Evolutionary conservation across 1,284 basidiomycete species (phyloP).

Genomic region (Cerrena zonata): DNA sequence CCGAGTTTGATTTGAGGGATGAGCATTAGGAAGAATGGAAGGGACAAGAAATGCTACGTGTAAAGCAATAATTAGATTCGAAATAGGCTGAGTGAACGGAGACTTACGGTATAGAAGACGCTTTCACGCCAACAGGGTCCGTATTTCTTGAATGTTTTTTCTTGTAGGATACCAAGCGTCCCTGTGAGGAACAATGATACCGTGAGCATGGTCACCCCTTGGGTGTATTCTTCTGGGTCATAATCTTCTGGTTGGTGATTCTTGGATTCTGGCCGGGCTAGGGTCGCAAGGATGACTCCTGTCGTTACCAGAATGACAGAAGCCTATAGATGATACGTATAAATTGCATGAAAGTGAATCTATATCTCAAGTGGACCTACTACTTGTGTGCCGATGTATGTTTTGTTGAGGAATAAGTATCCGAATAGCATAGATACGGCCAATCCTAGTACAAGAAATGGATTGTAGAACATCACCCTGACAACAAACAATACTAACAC

Average conservation of each 20-base stretch:
- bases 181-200: slow-evolving; percentile 71
- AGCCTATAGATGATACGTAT: slow-evolving; percentile 30
- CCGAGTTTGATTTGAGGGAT: slow-evolving; percentile 52
- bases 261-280: slow-evolving; percentile 49
- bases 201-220: slow-evolving; percentile 70
- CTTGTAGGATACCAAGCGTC: slow-evolving; percentile 75
- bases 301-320: slow-evolving; percentile 68
- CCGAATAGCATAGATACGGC: slow-evolving; percentile 68
- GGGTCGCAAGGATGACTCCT: slow-evolving; percentile 73
- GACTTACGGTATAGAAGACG: slow-evolving; percentile 73
- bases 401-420: slow-evolving; percentile 47
- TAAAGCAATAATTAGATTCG: neutral
- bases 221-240: slow-evolving; percentile 48
- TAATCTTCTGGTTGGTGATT: slow-evolving; percentile 24
- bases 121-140: slow-evolving; percentile 81
- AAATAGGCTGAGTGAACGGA: neutral
- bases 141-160: slow-evolving; percentile 68
- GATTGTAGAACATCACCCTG: no score
- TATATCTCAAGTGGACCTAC: slow-evolving; percentile 33
- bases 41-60: slow-evolving; percentile 58
- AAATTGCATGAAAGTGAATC: neutral
- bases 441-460: no score
- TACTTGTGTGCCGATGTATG: slow-evolving; percentile 60
- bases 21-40: slow-evolving; percentile 72
- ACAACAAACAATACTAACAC: slow-evolving; percentile 19